phyloP scores from a whole-genome alignment of 768 basidiomycete genomes.

The Gloeophyllum trabeum region DNA sequence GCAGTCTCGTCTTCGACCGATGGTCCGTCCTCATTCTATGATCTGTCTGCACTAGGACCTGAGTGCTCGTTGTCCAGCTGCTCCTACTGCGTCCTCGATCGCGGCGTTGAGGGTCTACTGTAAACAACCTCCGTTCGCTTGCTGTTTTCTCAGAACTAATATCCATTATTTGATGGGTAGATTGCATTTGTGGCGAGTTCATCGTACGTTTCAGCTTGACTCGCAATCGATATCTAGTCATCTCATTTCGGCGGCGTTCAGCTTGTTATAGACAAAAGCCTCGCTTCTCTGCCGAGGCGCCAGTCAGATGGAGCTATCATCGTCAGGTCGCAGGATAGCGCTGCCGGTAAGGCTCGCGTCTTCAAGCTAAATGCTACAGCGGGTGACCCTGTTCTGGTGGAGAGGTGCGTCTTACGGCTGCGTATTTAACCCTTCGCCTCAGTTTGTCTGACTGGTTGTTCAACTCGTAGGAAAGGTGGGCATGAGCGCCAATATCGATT shows the following conservation, averaged over 20 bases:
- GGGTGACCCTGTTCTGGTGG: slow-evolving; percentile 61
- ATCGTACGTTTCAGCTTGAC: slow-evolving; percentile 38
- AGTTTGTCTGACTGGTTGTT: slow-evolving; percentile 10
- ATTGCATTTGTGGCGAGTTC: slow-evolving; percentile 84
- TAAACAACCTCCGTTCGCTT: slow-evolving; percentile 24
- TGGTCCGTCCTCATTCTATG: too few species aligned
- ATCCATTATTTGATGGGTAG: slow-evolving; percentile 23
- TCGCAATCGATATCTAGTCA: slow-evolving; percentile 3
- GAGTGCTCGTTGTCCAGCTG: slow-evolving; percentile 31
- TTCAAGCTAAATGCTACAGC: slow-evolving; percentile 81
- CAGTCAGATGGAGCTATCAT: slow-evolving; percentile 75
- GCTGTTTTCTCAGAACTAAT: slow-evolving; percentile 4
- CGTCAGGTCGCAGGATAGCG: slow-evolving; percentile 61
- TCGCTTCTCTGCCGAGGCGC: slow-evolving; percentile 57
- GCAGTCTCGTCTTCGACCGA: slow-evolving; percentile 83
- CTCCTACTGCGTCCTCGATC: slow-evolving; percentile 68
- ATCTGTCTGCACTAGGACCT: not conserved
- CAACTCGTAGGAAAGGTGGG: slow-evolving; percentile 53
- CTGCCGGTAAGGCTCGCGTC: slow-evolving; percentile 44
- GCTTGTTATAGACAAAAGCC: slow-evolving; percentile 75
- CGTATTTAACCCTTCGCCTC: slow-evolving; percentile 11
- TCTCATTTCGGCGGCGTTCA: slow-evolving; percentile 15
- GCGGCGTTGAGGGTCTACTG: slow-evolving; percentile 77
- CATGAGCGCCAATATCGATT: slow-evolving; percentile 72
- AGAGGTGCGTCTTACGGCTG: slow-evolving; percentile 45